These are phyloP conservation scores for Gossypium schwendimanii DNA, from an alignment of 441 rosid species.

Conservation along the genomic window DNA sequence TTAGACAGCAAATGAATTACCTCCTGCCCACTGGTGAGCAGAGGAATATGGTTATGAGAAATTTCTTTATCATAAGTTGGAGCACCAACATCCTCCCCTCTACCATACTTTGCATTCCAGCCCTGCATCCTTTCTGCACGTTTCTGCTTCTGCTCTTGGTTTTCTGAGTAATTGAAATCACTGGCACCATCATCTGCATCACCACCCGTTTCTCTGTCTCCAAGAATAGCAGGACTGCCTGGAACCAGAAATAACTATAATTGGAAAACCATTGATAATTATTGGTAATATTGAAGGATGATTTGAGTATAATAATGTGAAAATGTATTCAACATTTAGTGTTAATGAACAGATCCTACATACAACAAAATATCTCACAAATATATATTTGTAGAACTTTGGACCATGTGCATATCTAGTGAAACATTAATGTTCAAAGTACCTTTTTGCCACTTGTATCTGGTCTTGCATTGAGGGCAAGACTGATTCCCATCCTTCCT, in stretches of 20 bases:
- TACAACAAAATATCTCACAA: not conserved
- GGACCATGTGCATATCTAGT: not conserved
- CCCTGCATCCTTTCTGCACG: slow-evolving; percentile 69
- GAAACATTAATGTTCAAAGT: not conserved
- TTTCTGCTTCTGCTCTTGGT: slow-evolving; percentile 60
- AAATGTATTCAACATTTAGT: not conserved
- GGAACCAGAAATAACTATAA: not conserved
- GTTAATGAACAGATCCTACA: not conserved
- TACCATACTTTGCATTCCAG: slow-evolving; percentile 71
- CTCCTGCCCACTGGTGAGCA: slow-evolving; percentile 77
- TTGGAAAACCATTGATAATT: not conserved
- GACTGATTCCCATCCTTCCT: slow-evolving; percentile 86
- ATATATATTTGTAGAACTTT: not conserved
- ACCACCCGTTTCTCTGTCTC: slow-evolving; percentile 63
- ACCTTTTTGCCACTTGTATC: slow-evolving; percentile 82
- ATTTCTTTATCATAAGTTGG: slow-evolving; percentile 78
- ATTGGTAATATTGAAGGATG: not conserved
- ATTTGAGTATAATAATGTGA: not conserved
- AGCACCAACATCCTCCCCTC: slow-evolving; percentile 55
- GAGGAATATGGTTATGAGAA: slow-evolving; percentile 70
- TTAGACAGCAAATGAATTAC: slow-evolving; percentile 18
- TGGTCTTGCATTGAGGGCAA: slow-evolving; percentile 94
- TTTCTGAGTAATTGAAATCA: slow-evolving; percentile 52
- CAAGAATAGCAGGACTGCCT: slow-evolving; percentile 86
- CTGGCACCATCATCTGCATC: slow-evolving; percentile 46